Evolutionary conservation across 106 monocot species (phyloP), one percentile per base, ranked within the genome.

Genomic region (Gastrodia elata): DNA sequence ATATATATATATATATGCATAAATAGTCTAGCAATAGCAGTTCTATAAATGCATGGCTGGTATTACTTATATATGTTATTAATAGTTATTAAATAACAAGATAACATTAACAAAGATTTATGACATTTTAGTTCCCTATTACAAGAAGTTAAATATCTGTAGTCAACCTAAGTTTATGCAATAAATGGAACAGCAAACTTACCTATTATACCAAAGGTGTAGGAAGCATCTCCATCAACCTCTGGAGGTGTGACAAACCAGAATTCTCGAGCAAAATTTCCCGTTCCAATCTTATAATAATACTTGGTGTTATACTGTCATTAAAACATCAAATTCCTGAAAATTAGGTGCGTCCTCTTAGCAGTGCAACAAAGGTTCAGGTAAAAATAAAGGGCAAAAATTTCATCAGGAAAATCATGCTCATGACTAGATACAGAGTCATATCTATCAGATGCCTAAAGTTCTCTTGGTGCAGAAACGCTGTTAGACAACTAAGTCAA

Each of bases 121-220:
- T 67, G 16, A n/a, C 37, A 67, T n/a, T 35, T 67, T 6, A 20
- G 18, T 67, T 36, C 36, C 37, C n/a, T 1, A 27, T 32, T 15
- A 67, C 35, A 37, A n/a, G 0, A 67, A n/a, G n/a, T n/a, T 20
- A 38, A 11, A 61, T 2, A 32, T 6, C 2, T 1, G 26, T 30
- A 28, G 59, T 10, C 10, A 33, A 65, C 11, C 37, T 67, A 38
- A 37, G 20, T 37, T 20, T 8, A 5, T 67, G 24, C 24, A 35
- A 58, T 34, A 68, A 40, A n/a, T 22, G 56, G 59, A 38, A 46
- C 58, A 3, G 22, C 5, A 76, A 39, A 77, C 71, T 77, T 64
- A 98, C 97, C 97, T 84, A 98, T 98, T 24, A 98, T 88, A 65
- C 97, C 97, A 68, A 98, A 98, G 59, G 73, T 83, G 75, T 98